Percentiles rank a stretch among this genome's conserved stretches.
These are phyloP conservation scores for Syzygium malaccense DNA, from an alignment of 441 rosid species.

Conservation along the genomic window DNA sequence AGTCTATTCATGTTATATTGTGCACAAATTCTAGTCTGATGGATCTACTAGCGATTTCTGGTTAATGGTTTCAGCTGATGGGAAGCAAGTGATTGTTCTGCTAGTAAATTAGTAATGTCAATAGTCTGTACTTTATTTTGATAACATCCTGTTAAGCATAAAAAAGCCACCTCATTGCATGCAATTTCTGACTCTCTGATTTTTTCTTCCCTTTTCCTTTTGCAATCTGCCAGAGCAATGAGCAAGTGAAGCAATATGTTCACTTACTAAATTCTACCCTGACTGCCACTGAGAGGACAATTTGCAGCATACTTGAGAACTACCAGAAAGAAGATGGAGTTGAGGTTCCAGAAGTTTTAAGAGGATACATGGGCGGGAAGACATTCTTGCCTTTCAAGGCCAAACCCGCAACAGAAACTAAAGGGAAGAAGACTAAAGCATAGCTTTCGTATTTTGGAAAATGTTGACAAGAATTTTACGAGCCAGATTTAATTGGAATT, in stretches of 20 bases:
- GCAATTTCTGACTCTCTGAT: neutral
- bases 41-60: neutral
- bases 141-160: neutral
- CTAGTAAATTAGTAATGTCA: neutral
- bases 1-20: neutral
- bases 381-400: constrained; percentile 67
- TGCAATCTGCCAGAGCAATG: constrained; percentile 54
- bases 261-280: constrained; percentile 93
- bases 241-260: constrained; percentile 75
- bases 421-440: constrained; percentile 62
- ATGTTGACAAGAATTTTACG: neutral
- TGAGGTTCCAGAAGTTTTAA: constrained; percentile 64
- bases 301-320: constrained; percentile 91
- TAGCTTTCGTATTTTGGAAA: neutral
- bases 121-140: neutral
- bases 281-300: constrained; percentile 90
- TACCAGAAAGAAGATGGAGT: constrained; percentile 83
- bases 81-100: neutral
- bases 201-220: neutral
- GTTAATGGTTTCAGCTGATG: neutral
- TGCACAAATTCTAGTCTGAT: neutral
- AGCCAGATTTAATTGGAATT: neutral
- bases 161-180: neutral
- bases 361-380: constrained; percentile 67
- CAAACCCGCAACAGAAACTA: constrained; percentile 48